Conservation (phyloP, 176 grass and related monocot genomes). For the Bromus sterilis region DNA sequence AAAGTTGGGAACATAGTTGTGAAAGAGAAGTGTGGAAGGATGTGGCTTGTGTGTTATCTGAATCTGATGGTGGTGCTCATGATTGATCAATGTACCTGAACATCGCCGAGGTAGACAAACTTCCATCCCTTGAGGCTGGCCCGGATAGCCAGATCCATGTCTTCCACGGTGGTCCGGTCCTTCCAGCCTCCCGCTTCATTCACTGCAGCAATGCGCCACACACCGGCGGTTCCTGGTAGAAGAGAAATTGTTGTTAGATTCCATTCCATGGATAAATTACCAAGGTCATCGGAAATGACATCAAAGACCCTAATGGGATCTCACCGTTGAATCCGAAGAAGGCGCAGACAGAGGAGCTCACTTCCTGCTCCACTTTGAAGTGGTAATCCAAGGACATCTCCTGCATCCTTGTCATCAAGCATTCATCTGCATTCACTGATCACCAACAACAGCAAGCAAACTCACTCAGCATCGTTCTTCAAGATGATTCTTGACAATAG, state of each 20-base stretch:
- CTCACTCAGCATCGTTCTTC: neutral
- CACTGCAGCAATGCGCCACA: constrained; percentile 59
- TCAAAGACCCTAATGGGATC: neutral
- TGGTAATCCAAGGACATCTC: constrained; percentile 95
- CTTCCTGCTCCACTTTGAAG: constrained; percentile 85
- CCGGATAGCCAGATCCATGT: constrained; percentile 77
- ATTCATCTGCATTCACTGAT: constrained; percentile 79
- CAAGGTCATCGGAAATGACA: neutral
- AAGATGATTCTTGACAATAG: neutral
- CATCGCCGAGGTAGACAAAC: constrained; percentile 68
- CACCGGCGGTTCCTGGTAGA: constrained; percentile 51
- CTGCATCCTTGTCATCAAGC: constrained; percentile 95
- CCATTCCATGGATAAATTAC: neutral
- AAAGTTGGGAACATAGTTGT: too few relatives aligned
- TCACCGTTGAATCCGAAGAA: constrained; percentile 89
- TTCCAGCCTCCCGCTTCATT: constrained; percentile 82
- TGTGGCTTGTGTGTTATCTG: constrained; percentile 2
- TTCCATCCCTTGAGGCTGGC: constrained; percentile 72
- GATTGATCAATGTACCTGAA: constrained; percentile 43
- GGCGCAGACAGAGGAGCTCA: constrained; percentile 58
- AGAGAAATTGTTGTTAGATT: neutral
- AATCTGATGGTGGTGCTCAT: neutral
- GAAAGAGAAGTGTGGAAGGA: constrained; percentile 3
- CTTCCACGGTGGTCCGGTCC: constrained; percentile 76
- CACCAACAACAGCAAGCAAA: neutral